Base-by-base conservation (phyloP, 495 filamentous ascomycete species). In the Staphylotrichum tortipilum region DNA sequence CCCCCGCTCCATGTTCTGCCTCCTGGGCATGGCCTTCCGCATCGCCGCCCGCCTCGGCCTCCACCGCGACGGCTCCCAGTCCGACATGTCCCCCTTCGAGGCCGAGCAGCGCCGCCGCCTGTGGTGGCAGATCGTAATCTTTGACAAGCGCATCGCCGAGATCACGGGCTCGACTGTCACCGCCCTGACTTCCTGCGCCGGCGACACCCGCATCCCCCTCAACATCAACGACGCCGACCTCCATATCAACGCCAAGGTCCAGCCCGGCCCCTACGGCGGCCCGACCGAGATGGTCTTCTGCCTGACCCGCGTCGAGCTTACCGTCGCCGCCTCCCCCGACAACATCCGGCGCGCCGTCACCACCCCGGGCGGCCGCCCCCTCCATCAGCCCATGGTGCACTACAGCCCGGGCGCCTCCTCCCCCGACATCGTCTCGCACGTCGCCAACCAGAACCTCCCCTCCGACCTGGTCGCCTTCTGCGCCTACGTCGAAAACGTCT, bases 101-200 rank as follows among this genome's bases (percentile, higher is more conserved):
- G 74, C 77, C 2, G 85, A 89, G 64, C 75, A 80, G 62, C 71
- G 85, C 15, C 67, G 83, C 41, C 71, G 84, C 18, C 60, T 88
- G 4, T 89, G 85, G 85, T 86, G 83, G 82, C 81, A 83, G 56
- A 66, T 87, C 7, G 76, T 78, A 46, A 67, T 77, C 18, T 72
- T 87, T 15, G 85, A 89, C 56, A 71, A 74, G 36, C 76, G 82
- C 30, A 73, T 80, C 8, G 76, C 75, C 17, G 81, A 83, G 56
- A 76, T 84, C 30, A 77, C 80, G 22, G 83, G 83, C 24, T 81
- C 78, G 55, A 75, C 77, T 22, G 74, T 84, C 51, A 82, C 70
- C 43, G 79, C 70, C n/a, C 61, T 73, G 55, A 80, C 67, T 38
- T 62, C 63, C 2, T 68, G 59, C 30, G 63, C 66, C 38, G 64